Evolutionary conservation across 148 eudicot species (phyloP), one percentile per base, ranked within the genome.

Genomic region (Rhododendron vialii): DNA sequence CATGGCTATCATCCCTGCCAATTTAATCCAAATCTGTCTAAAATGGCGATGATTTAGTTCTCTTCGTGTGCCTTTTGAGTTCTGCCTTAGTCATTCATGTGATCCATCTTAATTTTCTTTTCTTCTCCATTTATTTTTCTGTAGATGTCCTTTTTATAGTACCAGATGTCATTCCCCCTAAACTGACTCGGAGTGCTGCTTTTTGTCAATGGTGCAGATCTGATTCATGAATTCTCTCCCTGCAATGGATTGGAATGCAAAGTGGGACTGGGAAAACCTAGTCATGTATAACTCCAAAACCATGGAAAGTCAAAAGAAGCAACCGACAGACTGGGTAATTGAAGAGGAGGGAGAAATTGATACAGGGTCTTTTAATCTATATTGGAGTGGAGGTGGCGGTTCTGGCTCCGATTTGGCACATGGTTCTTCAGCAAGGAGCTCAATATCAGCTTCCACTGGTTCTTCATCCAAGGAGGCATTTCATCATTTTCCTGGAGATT

Each of bases 231-330:
- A 87, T 82, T 90, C 67, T 73, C 82, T 90, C 65, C 86, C 90
- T 41, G 89, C 80, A 83, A 97, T 95, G 98, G 99, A 97, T 87
- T 90, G 94, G 93, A 94, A 91, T 90, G 61, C 92, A 2, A 95
- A 92, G 88, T 94, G 95, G 96, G 98, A 92, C 82, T 95, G 94
- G 98, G 99, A 94, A 83, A 97, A 91, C 88, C 88, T 93, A 33
- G 96, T 89, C 47, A 89, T 89, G 85, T 89, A 89, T 26, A 90
- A 92, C 86, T 71, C 98, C n/a, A 95, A 92, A 89, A 81, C 86
- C 8, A 82, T 74, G 53, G 95, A 91, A 82, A 88, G 85, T 69
- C 98, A 92, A 7, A 94, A 91, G 86, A 93, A 93, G 81, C 95
- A 91, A 78, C 50, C 88, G 78, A 91, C 88, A 28, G 94, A 91